Percentiles rank a stretch among this genome's conserved stretches.
phyloP scores from a whole-genome alignment of 805 yeast species.

The Spathaspora hagerdaliae region DNA sequence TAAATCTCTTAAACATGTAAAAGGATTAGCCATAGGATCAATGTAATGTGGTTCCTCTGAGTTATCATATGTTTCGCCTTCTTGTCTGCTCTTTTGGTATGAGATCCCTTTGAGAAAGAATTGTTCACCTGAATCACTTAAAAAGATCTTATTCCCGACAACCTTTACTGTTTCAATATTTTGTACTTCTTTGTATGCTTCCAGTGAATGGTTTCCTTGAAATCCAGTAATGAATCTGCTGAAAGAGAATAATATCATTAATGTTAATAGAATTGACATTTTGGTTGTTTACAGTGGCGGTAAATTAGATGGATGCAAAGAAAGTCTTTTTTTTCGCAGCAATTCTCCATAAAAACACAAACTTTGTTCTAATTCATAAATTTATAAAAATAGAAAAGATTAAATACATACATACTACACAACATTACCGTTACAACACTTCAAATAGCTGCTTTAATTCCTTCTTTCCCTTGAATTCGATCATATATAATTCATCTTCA shows the following conservation, averaged over 20 bases:
- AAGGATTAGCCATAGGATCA: slow-evolving; percentile 76
- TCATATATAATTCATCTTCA: slow-evolving; percentile 33
- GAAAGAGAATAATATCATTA: too few relatives aligned
- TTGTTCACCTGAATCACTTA: slow-evolving; percentile 67
- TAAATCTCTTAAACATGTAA: slow-evolving; percentile 74
- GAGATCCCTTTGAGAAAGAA: slow-evolving; percentile 88
- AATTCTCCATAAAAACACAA: background rate
- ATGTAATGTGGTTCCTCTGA: slow-evolving; percentile 30
- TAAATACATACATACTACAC: background rate
- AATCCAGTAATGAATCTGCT: too few relatives aligned
- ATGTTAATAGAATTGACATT: too few relatives aligned
- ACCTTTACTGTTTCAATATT: slow-evolving; percentile 41
- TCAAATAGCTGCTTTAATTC: slow-evolving; percentile 29
- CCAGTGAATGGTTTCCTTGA: too few relatives aligned
- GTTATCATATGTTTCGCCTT: slow-evolving; percentile 22
- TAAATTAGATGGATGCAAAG: background rate
- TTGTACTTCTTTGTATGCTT: background rate
- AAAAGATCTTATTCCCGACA: slow-evolving; percentile 73
- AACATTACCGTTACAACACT: too few relatives aligned
- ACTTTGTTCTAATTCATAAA: too few relatives aligned
- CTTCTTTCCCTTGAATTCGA: slow-evolving; percentile 42
- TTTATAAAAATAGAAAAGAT: too few relatives aligned
- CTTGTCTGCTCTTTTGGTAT: slow-evolving; percentile 68
- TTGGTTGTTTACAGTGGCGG: background rate
- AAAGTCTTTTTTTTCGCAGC: background rate